Evolutionary conservation across 2,329 filamentous ascomycete genomes (phyloP).

Genomic region (Apiospora aurea): DNA sequence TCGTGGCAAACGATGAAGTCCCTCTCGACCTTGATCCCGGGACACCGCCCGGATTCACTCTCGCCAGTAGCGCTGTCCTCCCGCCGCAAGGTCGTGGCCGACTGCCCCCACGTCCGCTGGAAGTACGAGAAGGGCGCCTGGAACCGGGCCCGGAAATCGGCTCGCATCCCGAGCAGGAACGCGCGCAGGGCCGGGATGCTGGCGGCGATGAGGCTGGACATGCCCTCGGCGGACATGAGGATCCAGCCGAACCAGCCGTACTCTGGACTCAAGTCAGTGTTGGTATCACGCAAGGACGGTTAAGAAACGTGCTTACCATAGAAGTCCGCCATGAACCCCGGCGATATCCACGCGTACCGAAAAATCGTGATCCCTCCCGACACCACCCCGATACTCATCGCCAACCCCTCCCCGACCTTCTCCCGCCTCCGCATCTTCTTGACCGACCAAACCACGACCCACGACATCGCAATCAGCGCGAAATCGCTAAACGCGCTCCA

Average conservation of each 20-base stretch:
- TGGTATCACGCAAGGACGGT: background rate
- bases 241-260: conserved; percentile 27
- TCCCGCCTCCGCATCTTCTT: conserved; percentile 21
- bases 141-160: background rate
- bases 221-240: conserved; percentile 26
- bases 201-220: conserved; percentile 26
- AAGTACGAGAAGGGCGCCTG: background rate
- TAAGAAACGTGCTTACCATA: conserved; percentile 19
- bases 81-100: background rate
- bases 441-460: conserved; percentile 27
- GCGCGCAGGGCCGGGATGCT: conserved; percentile 26
- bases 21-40: background rate
- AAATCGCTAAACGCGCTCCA: conserved; percentile 28
- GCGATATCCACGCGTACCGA: conserved; percentile 25
- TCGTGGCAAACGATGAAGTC: background rate
- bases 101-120: background rate
- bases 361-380: conserved; percentile 27
- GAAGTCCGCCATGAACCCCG: conserved; percentile 20
- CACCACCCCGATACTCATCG: conserved; percentile 26
- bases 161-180: conserved; percentile 20
- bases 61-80: background rate
- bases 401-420: conserved; percentile 26
- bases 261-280: background rate
- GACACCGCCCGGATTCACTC: background rate
- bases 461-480: conserved; percentile 23